phyloP scores from a whole-genome alignment of 225 moss, liverwort and hornwort genomes.

The Sphagnum contortum region DNA sequence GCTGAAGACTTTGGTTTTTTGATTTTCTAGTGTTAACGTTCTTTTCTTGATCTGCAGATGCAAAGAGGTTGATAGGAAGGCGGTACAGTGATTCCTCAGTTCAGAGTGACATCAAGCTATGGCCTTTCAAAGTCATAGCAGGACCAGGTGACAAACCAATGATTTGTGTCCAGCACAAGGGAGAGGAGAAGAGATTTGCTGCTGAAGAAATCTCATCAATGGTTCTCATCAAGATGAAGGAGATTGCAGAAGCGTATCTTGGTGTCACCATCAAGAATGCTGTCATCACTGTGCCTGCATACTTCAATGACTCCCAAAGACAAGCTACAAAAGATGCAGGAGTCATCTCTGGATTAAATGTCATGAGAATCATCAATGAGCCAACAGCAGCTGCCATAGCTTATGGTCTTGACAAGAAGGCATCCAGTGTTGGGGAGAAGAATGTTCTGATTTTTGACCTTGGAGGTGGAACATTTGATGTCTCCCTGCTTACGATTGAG shows the following conservation, averaged over 20 bases:
- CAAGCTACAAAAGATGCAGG: constrained; percentile 22
- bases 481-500: constrained; percentile 30
- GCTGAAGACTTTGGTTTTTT: no score
- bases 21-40: no score
- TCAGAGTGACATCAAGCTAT: constrained; percentile 21
- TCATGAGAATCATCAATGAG: constrained; percentile 29
- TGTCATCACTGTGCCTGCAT: constrained; percentile 16
- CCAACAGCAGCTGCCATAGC: constrained; percentile 33
- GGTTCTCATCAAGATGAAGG: constrained; percentile 27
- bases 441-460: constrained; percentile 31
- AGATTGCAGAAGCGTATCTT: constrained; percentile 20
- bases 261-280: constrained; percentile 20
- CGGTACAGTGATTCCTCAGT: constrained; percentile 22
- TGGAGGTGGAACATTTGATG: constrained; percentile 35
- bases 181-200: constrained; percentile 26
- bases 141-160: constrained; percentile 30
- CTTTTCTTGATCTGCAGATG: constrained; percentile 8
- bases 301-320: constrained; percentile 33
- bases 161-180: constrained; percentile 33
- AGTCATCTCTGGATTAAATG: constrained; percentile 18
- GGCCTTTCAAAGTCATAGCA: constrained; percentile 23
- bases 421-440: constrained; percentile 27
- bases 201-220: constrained; percentile 24
- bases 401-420: constrained; percentile 38
- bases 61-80: constrained; percentile 27